These are phyloP conservation scores for Psilocybe tampanensis DNA, from an alignment of 768 basidiomycete species.

Conservation along the genomic window DNA sequence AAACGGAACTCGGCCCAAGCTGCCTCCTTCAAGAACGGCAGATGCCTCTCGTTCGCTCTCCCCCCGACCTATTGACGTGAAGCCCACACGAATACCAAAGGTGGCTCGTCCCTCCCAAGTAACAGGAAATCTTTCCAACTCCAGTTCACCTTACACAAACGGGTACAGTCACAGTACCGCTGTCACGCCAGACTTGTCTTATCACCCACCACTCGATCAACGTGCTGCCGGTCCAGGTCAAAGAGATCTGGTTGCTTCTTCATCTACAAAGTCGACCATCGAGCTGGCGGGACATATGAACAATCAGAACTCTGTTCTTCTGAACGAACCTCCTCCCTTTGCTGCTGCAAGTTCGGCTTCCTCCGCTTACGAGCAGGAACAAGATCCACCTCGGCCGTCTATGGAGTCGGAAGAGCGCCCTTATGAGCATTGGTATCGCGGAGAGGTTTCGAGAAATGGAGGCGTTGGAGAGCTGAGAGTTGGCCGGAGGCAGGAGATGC, in stretches of 20 bases:
- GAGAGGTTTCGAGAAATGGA: conserved; percentile 83
- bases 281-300: conserved; percentile 17
- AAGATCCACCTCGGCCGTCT: conserved; percentile 54
- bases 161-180: conserved; percentile 19
- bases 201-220: conserved; percentile 19
- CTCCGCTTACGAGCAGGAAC: conserved; percentile 33
- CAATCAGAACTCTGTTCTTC: conserved; percentile 37
- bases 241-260: conserved; percentile 16
- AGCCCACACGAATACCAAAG: conserved; percentile 58
- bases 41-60: conserved; percentile 44
- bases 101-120: conserved; percentile 27
- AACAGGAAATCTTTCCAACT: conserved; percentile 16
- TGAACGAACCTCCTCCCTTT: conserved; percentile 71
- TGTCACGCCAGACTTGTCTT: conserved; percentile 22
- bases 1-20: conserved; percentile 31
- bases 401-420: conserved; percentile 81
- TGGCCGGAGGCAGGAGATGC: conserved; percentile 77
- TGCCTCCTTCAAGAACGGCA: conserved; percentile 28
- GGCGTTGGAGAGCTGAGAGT: conserved; percentile 86
- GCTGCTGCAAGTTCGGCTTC: conserved; percentile 46
- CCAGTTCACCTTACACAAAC: conserved; percentile 32
- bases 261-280: conserved; percentile 26
- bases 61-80: conserved; percentile 44
- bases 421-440: conserved; percentile 90
- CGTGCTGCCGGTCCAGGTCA: conserved; percentile 5